Conservation (phyloP, 768 basidiomycete species). For the Boletus fagicola region DNA sequence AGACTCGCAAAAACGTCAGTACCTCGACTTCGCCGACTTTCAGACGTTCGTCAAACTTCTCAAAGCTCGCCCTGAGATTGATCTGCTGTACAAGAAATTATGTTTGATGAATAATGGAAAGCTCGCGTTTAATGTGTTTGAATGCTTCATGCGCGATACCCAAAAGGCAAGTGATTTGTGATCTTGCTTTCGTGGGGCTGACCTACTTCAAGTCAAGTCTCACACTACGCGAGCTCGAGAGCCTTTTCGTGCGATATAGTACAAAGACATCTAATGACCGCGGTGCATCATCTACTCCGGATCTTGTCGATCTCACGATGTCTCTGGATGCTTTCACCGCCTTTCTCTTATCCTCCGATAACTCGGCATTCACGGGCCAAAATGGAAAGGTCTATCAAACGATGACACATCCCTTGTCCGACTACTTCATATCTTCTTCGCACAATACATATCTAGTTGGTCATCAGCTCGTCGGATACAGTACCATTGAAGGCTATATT, state of each 20-base stretch:
- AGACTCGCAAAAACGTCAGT: constrained; percentile 52
- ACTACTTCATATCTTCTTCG: constrained; percentile 87
- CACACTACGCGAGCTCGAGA: constrained; percentile 32
- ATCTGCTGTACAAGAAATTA: constrained; percentile 54
- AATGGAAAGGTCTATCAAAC: constrained; percentile 64
- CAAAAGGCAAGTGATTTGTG: constrained; percentile 46
- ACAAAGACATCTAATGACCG: constrained; percentile 3
- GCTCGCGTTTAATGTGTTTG: constrained; percentile 42
- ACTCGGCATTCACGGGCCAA: constrained; percentile 56
- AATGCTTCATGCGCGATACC: constrained; percentile 46
- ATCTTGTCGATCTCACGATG: constrained; percentile 21
- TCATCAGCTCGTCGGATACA: constrained; percentile 81
- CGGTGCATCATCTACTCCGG: neutral
- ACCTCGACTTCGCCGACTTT: constrained; percentile 77
- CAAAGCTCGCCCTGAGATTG: constrained; percentile 82
- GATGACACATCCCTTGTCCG: constrained; percentile 84
- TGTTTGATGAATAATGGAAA: constrained; percentile 31
- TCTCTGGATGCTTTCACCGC: constrained; percentile 68
- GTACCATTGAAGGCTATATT: constrained; percentile 91
- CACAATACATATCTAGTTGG: constrained; percentile 94
- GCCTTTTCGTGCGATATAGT: constrained; percentile 39
- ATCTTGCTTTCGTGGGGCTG: constrained; percentile 5
- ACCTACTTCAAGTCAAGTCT: constrained; percentile 36
- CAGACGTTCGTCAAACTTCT: constrained; percentile 78
- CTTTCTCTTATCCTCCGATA: constrained; percentile 81